Conservation (phyloP, 2,329 filamentous ascomycete genomes). For the Emmonsia crescens region DNA sequence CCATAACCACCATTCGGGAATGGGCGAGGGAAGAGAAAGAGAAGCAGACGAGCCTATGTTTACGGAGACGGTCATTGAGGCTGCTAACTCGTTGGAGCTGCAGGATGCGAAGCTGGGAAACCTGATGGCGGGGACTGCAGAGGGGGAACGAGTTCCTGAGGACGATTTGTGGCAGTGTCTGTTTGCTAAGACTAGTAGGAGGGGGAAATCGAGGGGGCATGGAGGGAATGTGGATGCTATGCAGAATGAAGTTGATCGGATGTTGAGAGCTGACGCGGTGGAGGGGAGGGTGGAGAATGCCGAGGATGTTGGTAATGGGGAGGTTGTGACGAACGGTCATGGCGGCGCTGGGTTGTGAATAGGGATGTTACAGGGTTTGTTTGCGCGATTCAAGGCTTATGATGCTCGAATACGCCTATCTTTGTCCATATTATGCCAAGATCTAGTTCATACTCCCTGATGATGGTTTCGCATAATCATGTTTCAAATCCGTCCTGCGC, state of each 20-base stretch:
- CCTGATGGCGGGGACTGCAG: constrained; percentile 59
- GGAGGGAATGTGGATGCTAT: constrained; percentile 20
- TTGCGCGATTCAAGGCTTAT: neutral
- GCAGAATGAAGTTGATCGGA: constrained; percentile 37
- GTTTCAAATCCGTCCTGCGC: neutral
- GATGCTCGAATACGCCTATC: neutral
- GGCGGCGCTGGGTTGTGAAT: neutral
- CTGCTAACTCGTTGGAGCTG: constrained; percentile 73
- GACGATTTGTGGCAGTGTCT: constrained; percentile 82
- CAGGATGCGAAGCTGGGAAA: constrained; percentile 60
- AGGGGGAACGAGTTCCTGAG: constrained; percentile 68
- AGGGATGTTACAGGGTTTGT: neutral
- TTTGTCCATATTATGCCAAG: neutral
- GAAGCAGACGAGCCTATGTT: constrained; percentile 24
- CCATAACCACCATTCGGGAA: constrained; percentile 15
- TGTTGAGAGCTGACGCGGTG: constrained; percentile 46
- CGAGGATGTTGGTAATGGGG: neutral
- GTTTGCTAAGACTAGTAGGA: constrained; percentile 50
- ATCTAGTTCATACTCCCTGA: neutral
- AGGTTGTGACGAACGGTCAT: neutral
- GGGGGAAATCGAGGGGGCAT: constrained; percentile 12
- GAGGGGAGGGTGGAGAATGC: constrained; percentile 21
- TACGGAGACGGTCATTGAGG: constrained; percentile 59
- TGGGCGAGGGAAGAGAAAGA: constrained; percentile 26
- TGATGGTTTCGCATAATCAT: neutral